Evolutionary conservation across 2,329 filamentous ascomycete genomes (phyloP).

Genomic region (Ceratocystis colombiana): DNA sequence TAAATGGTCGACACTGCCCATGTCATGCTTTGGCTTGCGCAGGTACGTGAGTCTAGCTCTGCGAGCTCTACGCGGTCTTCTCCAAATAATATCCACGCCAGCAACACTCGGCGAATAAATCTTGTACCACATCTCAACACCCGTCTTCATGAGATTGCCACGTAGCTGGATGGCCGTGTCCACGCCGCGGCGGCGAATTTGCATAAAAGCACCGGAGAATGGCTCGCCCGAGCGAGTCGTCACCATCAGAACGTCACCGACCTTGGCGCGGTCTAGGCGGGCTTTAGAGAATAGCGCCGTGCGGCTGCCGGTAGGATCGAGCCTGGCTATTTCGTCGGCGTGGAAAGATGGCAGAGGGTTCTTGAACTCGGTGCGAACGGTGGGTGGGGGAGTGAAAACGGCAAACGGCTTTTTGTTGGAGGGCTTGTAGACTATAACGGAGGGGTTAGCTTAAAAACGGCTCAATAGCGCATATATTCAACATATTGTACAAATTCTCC

Average conservation of each 20-base stretch:
- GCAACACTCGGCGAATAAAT: slow-evolving; percentile 81
- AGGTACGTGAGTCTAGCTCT: slow-evolving; percentile 85
- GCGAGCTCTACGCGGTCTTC: slow-evolving; percentile 71
- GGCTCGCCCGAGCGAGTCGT: slow-evolving; percentile 72
- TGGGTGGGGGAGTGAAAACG: slow-evolving; percentile 26
- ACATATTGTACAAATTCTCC: neutral
- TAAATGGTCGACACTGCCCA: slow-evolving; percentile 72
- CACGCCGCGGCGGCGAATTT: slow-evolving; percentile 75
- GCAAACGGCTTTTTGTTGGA: slow-evolving; percentile 27
- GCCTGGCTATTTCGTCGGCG: slow-evolving; percentile 55
- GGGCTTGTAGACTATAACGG: slow-evolving; percentile 22
- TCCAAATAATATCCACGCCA: slow-evolving; percentile 87
- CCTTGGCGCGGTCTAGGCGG: slow-evolving; percentile 68
- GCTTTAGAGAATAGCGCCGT: slow-evolving; percentile 67
- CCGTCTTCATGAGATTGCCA: slow-evolving; percentile 74
- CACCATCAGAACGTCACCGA: slow-evolving; percentile 86
- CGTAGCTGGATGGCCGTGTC: slow-evolving; percentile 82
- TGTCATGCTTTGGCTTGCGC: slow-evolving; percentile 77
- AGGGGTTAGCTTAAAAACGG: slow-evolving; percentile 10
- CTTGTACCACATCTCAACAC: slow-evolving; percentile 97
- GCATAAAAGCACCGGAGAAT: slow-evolving; percentile 79
- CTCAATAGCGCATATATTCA: neutral
- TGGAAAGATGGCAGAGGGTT: slow-evolving; percentile 61
- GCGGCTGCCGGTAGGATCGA: slow-evolving; percentile 79
- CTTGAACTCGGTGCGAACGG: slow-evolving; percentile 33